phyloP scores from a whole-genome alignment of 352 stramenopile genomes.

The Globisporangium mamillatum region DNA sequence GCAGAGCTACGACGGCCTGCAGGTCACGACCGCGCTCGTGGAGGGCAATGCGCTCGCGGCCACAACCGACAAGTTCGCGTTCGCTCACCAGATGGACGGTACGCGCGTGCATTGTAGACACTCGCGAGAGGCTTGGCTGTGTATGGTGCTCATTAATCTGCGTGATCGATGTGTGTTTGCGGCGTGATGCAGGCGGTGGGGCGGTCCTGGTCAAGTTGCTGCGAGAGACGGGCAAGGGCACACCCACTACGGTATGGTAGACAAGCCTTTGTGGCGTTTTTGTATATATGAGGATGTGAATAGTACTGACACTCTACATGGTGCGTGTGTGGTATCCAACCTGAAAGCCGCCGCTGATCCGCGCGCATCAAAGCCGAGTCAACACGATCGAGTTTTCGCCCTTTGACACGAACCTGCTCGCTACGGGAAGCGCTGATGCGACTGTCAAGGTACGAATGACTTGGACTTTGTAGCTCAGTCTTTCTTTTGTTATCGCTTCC shows the following conservation, averaged over 20 bases:
- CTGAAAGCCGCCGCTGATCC: slow-evolving; percentile 48
- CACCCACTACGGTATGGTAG: slow-evolving; percentile 21
- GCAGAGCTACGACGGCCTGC: slow-evolving; percentile 64
- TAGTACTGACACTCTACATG: slow-evolving; percentile 3
- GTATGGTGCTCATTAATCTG: not conserved
- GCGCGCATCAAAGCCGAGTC: slow-evolving; percentile 55
- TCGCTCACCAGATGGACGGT: slow-evolving; percentile 65
- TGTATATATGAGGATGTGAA: not conserved
- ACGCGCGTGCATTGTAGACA: not conserved
- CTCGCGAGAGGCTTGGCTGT: not conserved
- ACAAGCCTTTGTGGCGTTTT: not conserved
- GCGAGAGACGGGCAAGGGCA: slow-evolving; percentile 39
- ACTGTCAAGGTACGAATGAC: slow-evolving; percentile 37
- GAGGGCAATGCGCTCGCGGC: slow-evolving; percentile 52
- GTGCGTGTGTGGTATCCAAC: not conserved
- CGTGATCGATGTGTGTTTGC: not conserved
- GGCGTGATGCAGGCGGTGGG: slow-evolving; percentile 31
- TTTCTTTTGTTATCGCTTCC: slow-evolving; percentile 1
- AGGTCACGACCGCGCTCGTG: slow-evolving; percentile 39
- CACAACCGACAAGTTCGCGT: slow-evolving; percentile 46
- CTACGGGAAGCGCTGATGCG: slow-evolving; percentile 53
- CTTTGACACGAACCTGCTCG: slow-evolving; percentile 46
- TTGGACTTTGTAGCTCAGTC: not conserved
- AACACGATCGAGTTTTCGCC: slow-evolving; percentile 65
- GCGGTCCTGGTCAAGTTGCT: slow-evolving; percentile 62